Base-by-base conservation (phyloP, 345 rosid genomes). In the Dipteronia dyeriana region DNA sequence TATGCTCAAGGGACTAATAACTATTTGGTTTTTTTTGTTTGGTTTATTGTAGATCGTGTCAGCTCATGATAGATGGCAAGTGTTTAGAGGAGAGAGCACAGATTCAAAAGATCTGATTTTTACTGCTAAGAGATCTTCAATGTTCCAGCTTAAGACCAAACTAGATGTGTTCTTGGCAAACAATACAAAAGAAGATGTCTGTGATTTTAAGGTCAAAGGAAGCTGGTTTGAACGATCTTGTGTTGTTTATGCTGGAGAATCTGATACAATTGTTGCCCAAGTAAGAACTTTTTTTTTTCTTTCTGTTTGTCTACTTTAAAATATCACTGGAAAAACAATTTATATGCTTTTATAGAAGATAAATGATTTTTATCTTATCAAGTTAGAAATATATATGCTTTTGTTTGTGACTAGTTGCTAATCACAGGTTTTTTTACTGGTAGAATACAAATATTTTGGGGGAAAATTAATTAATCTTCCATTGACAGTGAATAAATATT, bases 11-110 rank as follows among this genome's bases (percentile, higher is more conserved):
- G 38, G 38, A 34, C 38, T 34, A 34, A 34, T 34, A 34, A 4
- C 38, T 4, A 34, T 34, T 34, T 34, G 0, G 1, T 34, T 0
- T 34, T 34, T 0, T 4, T 34, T 34, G 4, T 0, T 31, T 31
- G 3, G 26, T 26, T 26, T 9, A 34, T 34, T 34, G 38, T 0
- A 34, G 38, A 34, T 34, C 5, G 4, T 34, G 38, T 34, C 38
- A 34, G 38, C 38, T 34, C 81, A 76, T 31, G 25, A 69, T 17
- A 70, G 82, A 43, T 77, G 79, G 82, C 61, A 72, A 49, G 78
- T 51, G 6, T 80, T 78, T 31, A 75, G 76, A 29, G 82, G 84
- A 75, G 82, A 84, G 1, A 80, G 84, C 73, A 70, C 75, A 0
- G 82, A 84, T 3, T 2, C 9, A 0, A 72, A 54, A 19, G 76